phyloP scores from a whole-genome alignment of 1,284 basidiomycete genomes.

The Chalciporus sp. region DNA sequence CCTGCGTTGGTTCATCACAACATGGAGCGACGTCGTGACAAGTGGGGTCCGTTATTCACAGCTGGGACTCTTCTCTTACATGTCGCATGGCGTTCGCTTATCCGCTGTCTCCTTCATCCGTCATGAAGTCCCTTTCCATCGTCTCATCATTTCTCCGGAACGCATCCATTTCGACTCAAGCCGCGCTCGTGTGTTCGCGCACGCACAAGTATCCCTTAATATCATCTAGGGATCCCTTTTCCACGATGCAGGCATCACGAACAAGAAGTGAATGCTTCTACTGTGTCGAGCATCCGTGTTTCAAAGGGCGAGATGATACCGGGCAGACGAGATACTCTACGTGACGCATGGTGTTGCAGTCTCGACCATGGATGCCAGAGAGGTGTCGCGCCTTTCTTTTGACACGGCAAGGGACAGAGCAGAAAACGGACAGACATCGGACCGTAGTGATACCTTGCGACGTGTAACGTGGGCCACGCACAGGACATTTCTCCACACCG shows the following conservation, averaged over 20 bases:
- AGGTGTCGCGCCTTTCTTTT: conserved; percentile 21
- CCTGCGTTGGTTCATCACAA: conserved; percentile 19
- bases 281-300: conserved; percentile 9
- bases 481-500: conserved; percentile 28
- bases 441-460: conserved; percentile 5
- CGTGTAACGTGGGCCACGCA: conserved; percentile 31
- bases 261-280: conserved; percentile 35
- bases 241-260: conserved; percentile 14
- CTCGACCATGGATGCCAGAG: conserved; percentile 29
- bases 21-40: conserved; percentile 18
- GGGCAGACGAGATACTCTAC: conserved; percentile 26
- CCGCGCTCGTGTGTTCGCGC: conserved; percentile 3
- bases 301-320: conserved; percentile 27
- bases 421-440: conserved; percentile 24
- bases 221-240: conserved; percentile 34
- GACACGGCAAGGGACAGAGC: conserved; percentile 19
- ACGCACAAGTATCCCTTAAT: conserved; percentile 30
- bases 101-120: conserved; percentile 16
- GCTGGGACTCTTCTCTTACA: conserved; percentile 3
- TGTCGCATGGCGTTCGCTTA: conserved; percentile 8
- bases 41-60: conserved; percentile 2
- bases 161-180: conserved; percentile 19
- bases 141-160: conserved; percentile 32
- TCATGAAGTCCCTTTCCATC: conserved; percentile 20
- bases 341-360: conserved; percentile 4